Evolutionary conservation across 192 early-diverging fungal genomes (phyloP), one percentile per base, ranked within the genome.

Genomic region (Coemansia sp.): DNA sequence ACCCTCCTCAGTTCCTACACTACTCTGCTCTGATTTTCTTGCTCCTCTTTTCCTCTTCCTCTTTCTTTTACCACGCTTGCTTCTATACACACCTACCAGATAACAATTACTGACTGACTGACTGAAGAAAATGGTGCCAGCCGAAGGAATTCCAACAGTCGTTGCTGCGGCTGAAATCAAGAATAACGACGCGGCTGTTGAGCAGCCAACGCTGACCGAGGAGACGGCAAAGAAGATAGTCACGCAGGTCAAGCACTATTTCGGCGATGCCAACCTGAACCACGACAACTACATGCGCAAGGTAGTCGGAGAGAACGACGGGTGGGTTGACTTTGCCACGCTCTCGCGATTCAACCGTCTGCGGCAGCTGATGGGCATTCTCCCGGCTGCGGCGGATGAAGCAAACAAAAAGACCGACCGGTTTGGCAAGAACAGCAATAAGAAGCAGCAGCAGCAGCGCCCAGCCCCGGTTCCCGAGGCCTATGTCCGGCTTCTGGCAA

Each of bases 241-340:
- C 9, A 19, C 56, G 9, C 81, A 83, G 50, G 68, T 83, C 49
- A 83, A 83, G 81, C 73, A 83, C 73, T 83, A 83, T 64, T 75
- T 83, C 64, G 72, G 72, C 73, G 73, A 83, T 19, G 81, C 72
- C 16, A 83, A 75, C 73, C 61, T 83, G 64, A 83, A 71, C 69
- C 81, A 78, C 69, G 81, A 83, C 64, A 50, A 53, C 40, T 83
- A 63, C 49, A 78, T 83, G 76, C 70, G 76, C 64, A 71, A 79
- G 62, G 61, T 54, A 15, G 59, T 79, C 4, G 48, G 44, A 16
- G 61, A 58, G 54, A 62, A 79, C 50, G 76, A 75, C 58, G 81
- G 81, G 11, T 83, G 81, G 75, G 60, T 83, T 13, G 13, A 21
- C 11, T 61, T 83, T 23, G 47, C 53, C 8, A 59, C 62, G 6